Conservation (phyloP, 805 yeast species). For the Candida gorgasii region DNA sequence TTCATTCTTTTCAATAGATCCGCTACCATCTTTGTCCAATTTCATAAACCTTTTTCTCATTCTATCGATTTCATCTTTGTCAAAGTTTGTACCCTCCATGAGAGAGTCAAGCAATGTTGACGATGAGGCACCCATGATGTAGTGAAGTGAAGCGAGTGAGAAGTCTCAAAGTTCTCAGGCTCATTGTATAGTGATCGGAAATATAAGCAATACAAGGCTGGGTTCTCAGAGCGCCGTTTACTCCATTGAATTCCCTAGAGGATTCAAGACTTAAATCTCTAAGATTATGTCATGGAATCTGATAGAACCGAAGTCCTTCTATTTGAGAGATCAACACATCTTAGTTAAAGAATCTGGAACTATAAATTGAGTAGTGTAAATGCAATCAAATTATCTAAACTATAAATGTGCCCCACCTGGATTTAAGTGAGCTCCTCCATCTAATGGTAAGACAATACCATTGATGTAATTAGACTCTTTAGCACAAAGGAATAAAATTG, state of each 20-base stretch:
- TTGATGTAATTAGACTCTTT: slow-evolving; percentile 61
- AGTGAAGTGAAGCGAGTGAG: not conserved
- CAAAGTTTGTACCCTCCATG: slow-evolving; percentile 83
- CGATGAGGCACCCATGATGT: slow-evolving; percentile 58
- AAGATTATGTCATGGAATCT: too few relatives aligned
- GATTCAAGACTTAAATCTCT: too few relatives aligned
- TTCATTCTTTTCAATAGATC: slow-evolving; percentile 88
- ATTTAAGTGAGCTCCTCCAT: slow-evolving; percentile 61
- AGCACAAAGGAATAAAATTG: slow-evolving; percentile 53
- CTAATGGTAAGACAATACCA: slow-evolving; percentile 67
- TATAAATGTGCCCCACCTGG: slow-evolving; percentile 16
- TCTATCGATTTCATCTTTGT: slow-evolving; percentile 87
- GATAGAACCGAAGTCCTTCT: too few relatives aligned
- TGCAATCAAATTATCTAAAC: not conserved
- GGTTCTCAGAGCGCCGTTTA: too few relatives aligned
- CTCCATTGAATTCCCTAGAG: too few relatives aligned
- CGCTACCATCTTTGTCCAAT: slow-evolving; percentile 88
- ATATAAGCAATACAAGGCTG: too few relatives aligned
- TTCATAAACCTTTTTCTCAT: slow-evolving; percentile 92
- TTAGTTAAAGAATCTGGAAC: too few relatives aligned
- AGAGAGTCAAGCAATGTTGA: slow-evolving; percentile 66
- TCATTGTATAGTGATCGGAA: too few relatives aligned
- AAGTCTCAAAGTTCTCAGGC: too few relatives aligned
- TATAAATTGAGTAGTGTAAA: not conserved
- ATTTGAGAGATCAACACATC: too few relatives aligned